A percentile compares a stretch with the other conserved stretches of the same genome.
Evolutionary conservation across 176 grass and related monocot genomes (phyloP).

Genomic region (Oryza brachyantha): DNA sequence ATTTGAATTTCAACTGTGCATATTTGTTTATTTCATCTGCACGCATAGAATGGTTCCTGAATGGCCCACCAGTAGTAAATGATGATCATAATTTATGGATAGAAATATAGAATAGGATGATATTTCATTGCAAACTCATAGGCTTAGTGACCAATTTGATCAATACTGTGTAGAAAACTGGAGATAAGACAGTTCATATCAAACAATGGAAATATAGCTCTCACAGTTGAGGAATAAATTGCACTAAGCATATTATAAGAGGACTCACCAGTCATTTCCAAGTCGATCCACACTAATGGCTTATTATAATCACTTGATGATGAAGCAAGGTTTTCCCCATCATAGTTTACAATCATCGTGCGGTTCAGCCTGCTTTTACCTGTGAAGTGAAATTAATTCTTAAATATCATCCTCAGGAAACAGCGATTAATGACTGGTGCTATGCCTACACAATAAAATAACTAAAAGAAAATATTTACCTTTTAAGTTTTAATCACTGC

Average conservation of each 20-base stretch:
- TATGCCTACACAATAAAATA: neutral
- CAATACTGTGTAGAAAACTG: neutral
- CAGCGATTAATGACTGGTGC: neutral
- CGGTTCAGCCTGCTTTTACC: slow-evolving; percentile 28
- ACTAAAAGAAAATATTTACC: neutral
- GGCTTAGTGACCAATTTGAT: neutral
- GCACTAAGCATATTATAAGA: neutral
- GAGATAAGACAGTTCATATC: neutral
- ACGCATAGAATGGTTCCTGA: neutral
- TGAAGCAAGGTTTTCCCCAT: slow-evolving; percentile 36
- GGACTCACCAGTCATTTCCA: slow-evolving; percentile 77
- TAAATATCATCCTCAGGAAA: neutral
- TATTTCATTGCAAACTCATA: neutral
- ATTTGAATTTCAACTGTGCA: neutral
- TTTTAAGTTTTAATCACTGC: no score
- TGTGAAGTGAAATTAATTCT: slow-evolving; percentile 19
- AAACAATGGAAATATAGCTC: neutral
- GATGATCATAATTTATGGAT: neutral
- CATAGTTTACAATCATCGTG: slow-evolving; percentile 22
- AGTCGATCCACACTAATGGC: slow-evolving; percentile 82
- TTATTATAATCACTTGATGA: slow-evolving; percentile 49
- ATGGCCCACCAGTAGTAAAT: neutral
- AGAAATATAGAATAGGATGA: neutral
- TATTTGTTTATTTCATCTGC: neutral
- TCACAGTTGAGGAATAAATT: neutral